These are phyloP conservation scores for Cladobotryum protrusum DNA, from an alignment of 2,329 filamentous ascomycete genomes.

Conservation along the genomic window DNA sequence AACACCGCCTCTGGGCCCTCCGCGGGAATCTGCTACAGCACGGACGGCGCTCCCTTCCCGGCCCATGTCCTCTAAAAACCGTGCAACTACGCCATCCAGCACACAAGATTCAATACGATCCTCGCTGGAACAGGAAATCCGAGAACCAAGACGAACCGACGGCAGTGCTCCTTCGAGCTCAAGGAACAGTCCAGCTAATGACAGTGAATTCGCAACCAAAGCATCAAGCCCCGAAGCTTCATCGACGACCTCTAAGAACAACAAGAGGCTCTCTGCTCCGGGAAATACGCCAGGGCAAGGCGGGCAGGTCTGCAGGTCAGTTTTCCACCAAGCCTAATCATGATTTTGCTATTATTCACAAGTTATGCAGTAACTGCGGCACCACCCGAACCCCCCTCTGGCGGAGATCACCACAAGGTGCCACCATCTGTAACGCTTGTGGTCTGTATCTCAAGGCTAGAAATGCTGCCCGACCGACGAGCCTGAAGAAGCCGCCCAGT, in stretches of 20 bases:
- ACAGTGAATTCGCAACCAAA: conserved; percentile 18
- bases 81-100: conserved; percentile 16
- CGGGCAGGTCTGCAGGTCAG: conserved; percentile 68
- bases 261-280: conserved; percentile 13
- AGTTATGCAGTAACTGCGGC: conserved; percentile 70
- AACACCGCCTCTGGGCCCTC: conserved; percentile 21
- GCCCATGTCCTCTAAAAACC: conserved; percentile 28
- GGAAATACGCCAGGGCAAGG: conserved; percentile 31
- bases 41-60: conserved; percentile 34
- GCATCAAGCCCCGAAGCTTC: conserved; percentile 24
- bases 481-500: conserved; percentile 70
- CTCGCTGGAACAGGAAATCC: conserved; percentile 19
- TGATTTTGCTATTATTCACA: conserved; percentile 1
- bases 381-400: conserved; percentile 92
- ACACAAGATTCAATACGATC: conserved; percentile 18
- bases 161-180: conserved; percentile 22
- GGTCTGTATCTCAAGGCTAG: conserved; percentile 91
- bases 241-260: conserved; percentile 12
- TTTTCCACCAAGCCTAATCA: conserved; percentile 3
- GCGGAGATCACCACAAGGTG: conserved; percentile 86
- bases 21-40: conserved; percentile 24
- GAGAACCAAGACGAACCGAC: conserved; percentile 14
- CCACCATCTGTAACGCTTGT: conserved; percentile 96
- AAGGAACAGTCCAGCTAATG: conserved; percentile 21
- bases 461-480: conserved; percentile 85